Evolutionary conservation across 2,329 filamentous ascomycete genomes (phyloP), one percentile per base, ranked within the genome.

Genomic region (Neofusicoccum cordaticola): DNA sequence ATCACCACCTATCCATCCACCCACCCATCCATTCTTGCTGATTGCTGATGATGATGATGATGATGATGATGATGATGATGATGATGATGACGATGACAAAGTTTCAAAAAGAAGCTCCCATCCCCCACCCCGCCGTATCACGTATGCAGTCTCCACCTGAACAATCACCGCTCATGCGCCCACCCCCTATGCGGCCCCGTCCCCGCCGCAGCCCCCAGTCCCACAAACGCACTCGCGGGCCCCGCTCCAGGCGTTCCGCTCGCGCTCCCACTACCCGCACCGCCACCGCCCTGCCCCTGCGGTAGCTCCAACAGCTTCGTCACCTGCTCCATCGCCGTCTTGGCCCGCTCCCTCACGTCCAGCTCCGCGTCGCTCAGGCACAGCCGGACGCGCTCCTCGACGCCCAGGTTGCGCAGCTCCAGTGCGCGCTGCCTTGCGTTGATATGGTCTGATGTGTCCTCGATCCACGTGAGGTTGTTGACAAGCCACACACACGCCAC

Each of bases 331-430:
- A 90, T 78, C 0, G 92, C 93, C 48, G 87, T 89, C 80, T 93
- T 96, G 1, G 91, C 92, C 67, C 92, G 82, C 80, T 98, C 92
- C 61, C 90, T 83, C 22, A 97, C 90, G 75, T 97, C 92, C 65
- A 95, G 77, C 72, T 96, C 92, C 2, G 81, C 77, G 77, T 98
- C 94, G 78, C 72, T 86, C 78, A 72, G 92, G 77, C 67, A 78
- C 80, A 73, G 87, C 83, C 68, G 94, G 0, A 72, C 82, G 69
- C 87, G 89, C 37, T 85, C 82, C 62, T 89, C 80, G 68, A 93
- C 90, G 0, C 92, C 92, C 31, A 95, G 77, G 62, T 85, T 85
- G 73, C 87, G 85, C 50, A 99, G 81, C 73, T 90, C 88, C 12
- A 79, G 75, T 0, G 88, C 89, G 61, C 95, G 85, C 70, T 88